Evolutionary conservation across 1,284 basidiomycete species (phyloP).

Genomic region (Moniliophthora roreri): DNA sequence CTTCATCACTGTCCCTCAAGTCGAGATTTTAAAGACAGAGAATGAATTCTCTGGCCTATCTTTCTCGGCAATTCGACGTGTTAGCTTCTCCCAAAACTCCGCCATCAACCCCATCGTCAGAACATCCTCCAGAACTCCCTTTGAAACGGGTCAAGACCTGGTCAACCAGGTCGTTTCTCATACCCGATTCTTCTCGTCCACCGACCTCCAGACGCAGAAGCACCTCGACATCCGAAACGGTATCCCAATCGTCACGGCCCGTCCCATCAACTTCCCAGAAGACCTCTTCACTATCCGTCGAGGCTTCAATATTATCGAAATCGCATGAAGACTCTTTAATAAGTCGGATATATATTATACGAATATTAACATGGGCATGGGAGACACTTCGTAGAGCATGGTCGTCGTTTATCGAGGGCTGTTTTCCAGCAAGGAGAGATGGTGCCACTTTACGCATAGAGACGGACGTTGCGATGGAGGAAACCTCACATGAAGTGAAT

Average conservation of each 20-base stretch:
- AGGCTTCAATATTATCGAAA: slow-evolving; percentile 26
- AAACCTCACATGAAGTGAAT: slow-evolving; percentile 34
- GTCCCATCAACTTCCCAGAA: slow-evolving; percentile 23
- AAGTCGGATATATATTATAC: slow-evolving; percentile 51
- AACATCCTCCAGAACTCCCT: slow-evolving; percentile 32
- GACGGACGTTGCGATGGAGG: slow-evolving; percentile 41
- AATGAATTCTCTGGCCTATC: slow-evolving; percentile 72
- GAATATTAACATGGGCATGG: slow-evolving; percentile 52
- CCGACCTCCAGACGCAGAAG: slow-evolving; percentile 33
- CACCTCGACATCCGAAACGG: slow-evolving; percentile 46
- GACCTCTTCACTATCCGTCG: slow-evolving; percentile 27
- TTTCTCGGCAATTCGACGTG: slow-evolving; percentile 70
- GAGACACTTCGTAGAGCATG: slow-evolving; percentile 48
- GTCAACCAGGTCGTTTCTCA: slow-evolving; percentile 55
- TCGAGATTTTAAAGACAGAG: slow-evolving; percentile 10
- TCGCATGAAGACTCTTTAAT: slow-evolving; percentile 33
- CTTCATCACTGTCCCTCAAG: neutral
- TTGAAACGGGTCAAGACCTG: slow-evolving; percentile 55
- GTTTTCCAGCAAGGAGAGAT: neutral
- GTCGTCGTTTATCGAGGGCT: slow-evolving; percentile 31
- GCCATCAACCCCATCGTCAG: slow-evolving; percentile 47
- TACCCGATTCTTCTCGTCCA: slow-evolving; percentile 27
- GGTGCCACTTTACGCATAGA: slow-evolving; percentile 22
- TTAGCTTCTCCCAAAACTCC: slow-evolving; percentile 50
- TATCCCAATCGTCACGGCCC: slow-evolving; percentile 2